Conservation (phyloP, 179 eudicot genomes). For the Spinacia oleracea region DNA sequence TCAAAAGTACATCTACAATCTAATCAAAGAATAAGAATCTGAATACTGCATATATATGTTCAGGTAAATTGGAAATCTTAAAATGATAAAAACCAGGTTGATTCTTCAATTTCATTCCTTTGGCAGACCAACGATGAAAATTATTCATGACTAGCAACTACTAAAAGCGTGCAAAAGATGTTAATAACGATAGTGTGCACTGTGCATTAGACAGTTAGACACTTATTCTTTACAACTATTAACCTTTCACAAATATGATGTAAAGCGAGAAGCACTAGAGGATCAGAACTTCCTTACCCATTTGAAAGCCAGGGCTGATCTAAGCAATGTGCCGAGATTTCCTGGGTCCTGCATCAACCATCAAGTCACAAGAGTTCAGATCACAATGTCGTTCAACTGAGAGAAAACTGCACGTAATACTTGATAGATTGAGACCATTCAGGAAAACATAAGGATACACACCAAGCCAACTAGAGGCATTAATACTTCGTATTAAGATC, state of each 20-base stretch:
- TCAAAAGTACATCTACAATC: neutral
- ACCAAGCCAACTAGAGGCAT: neutral
- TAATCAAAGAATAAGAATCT: neutral
- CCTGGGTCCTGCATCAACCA: slow-evolving; percentile 84
- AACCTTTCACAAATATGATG: neutral
- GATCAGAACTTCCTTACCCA: slow-evolving; percentile 57
- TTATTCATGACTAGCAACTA: neutral
- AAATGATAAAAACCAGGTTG: neutral
- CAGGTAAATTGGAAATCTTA: neutral
- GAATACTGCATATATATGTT: neutral
- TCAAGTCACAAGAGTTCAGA: slow-evolving; percentile 22
- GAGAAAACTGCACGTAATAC: neutral
- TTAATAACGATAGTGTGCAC: neutral
- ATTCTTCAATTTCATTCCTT: neutral
- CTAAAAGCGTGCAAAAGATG: neutral
- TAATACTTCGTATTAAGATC: neutral
- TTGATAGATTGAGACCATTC: neutral
- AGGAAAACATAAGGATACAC: neutral
- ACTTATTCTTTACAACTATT: neutral
- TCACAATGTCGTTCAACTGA: neutral
- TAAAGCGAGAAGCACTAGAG: neutral
- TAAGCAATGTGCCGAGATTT: slow-evolving; percentile 86
- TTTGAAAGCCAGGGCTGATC: slow-evolving; percentile 90
- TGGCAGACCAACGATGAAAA: neutral
- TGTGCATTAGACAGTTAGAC: neutral